phyloP scores from a whole-genome alignment of 495 filamentous ascomycete genomes.

The Glarea lozoyensis region DNA sequence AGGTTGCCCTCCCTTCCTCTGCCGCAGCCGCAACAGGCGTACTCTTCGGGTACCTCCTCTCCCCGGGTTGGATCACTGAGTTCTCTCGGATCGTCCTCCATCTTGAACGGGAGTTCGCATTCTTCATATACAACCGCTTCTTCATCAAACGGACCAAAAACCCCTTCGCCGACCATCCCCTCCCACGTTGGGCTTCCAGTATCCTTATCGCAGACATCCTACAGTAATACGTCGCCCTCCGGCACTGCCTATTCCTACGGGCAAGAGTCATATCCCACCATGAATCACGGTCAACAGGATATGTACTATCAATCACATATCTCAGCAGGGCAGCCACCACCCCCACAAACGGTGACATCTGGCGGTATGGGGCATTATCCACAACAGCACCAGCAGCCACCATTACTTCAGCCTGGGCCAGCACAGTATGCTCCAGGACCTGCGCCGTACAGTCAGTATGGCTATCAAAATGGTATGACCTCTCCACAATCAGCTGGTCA shows the following conservation, averaged over 20 bases:
- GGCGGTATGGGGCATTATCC: constrained; percentile 61
- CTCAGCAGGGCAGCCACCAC: constrained; percentile 71
- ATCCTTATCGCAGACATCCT: constrained; percentile 38
- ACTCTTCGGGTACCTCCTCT: constrained; percentile 57
- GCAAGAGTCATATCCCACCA: constrained; percentile 51
- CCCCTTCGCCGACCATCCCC: constrained; percentile 42
- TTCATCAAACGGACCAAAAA: constrained; percentile 49
- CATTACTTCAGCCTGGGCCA: constrained; percentile 72
- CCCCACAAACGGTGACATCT: constrained; percentile 73
- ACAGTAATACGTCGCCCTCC: constrained; percentile 37
- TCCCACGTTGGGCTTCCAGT: constrained; percentile 29
- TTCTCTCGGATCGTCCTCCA: constrained; percentile 31
- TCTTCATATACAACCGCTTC: constrained; percentile 44
- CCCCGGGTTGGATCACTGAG: constrained; percentile 62
- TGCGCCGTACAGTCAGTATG: constrained; percentile 59
- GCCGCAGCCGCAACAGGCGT: constrained; percentile 51
- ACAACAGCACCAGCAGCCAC: constrained; percentile 67
- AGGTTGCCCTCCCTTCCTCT: constrained; percentile 70
- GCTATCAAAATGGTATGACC: constrained; percentile 64
- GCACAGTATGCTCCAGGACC: constrained; percentile 56
- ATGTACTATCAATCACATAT: constrained; percentile 80
- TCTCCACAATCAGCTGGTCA: constrained; percentile 64
- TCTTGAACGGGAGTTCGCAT: constrained; percentile 42
- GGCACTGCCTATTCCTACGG: constrained; percentile 39
- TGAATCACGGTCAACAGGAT: constrained; percentile 79